phyloP scores from a whole-genome alignment of 1,284 basidiomycete species.

The Cutaneotrichosporon sp. region DNA sequence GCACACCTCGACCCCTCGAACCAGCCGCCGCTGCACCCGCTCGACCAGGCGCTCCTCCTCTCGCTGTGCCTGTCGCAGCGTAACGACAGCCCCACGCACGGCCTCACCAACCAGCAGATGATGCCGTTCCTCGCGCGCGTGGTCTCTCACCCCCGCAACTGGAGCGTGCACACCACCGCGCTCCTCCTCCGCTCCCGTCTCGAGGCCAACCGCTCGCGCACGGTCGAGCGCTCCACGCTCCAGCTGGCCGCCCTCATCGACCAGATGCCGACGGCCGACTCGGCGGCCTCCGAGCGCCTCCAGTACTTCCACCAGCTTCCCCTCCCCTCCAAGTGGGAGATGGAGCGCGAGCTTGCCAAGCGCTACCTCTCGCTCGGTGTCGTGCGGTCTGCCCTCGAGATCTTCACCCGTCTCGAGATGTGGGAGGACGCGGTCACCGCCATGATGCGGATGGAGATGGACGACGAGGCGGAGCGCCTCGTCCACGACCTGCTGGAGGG shows the following conservation, averaged over 20 bases:
- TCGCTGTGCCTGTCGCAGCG: slow-evolving; percentile 85
- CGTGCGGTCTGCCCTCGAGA: slow-evolving; percentile 80
- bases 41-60: slow-evolving; percentile 88
- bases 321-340: slow-evolving; percentile 84
- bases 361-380: slow-evolving; percentile 82
- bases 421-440: slow-evolving; percentile 94
- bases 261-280: slow-evolving; percentile 86
- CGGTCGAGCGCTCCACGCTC: slow-evolving; percentile 82
- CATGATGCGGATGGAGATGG: slow-evolving; percentile 74
- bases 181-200: slow-evolving; percentile 85
- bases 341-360: slow-evolving; percentile 82
- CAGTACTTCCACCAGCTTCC: slow-evolving; percentile 75
- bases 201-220: slow-evolving; percentile 80
- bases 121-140: slow-evolving; percentile 83
- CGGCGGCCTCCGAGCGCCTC: slow-evolving; percentile 64
- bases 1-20: slow-evolving; percentile 73
- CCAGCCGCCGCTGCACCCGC: slow-evolving; percentile 82
- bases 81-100: slow-evolving; percentile 82
- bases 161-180: slow-evolving; percentile 93
- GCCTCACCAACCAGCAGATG: slow-evolving; percentile 87
- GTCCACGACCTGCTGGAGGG: slow-evolving; percentile 83
- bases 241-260: slow-evolving; percentile 92
- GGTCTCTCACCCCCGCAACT: slow-evolving; percentile 81
- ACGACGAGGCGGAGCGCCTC: slow-evolving; percentile 72
- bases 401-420: slow-evolving; percentile 91